phyloP scores from a whole-genome alignment of 129 eudicot species.

The Flaveria sonorensis region DNA sequence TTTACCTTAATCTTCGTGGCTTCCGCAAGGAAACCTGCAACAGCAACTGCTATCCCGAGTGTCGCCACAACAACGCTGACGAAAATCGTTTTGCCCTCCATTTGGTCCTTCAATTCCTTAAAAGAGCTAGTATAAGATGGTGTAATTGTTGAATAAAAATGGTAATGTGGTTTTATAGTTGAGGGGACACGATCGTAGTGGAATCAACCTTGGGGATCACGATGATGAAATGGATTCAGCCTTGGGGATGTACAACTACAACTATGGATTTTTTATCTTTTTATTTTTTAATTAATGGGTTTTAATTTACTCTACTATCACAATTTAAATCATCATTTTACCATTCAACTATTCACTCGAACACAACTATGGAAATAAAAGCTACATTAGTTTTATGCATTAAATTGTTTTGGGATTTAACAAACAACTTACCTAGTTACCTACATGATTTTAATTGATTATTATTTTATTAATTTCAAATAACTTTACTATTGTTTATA shows the following conservation, averaged over 20 bases:
- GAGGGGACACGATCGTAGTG: background rate
- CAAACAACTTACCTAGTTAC: too few relatives aligned
- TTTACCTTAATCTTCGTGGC: slow-evolving; percentile 36
- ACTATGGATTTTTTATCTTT: too few relatives aligned
- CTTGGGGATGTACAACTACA: background rate
- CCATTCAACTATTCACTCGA: too few relatives aligned
- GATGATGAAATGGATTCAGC: background rate
- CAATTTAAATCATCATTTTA: too few relatives aligned
- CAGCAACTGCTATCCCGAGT: slow-evolving; percentile 27
- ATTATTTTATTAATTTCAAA: too few relatives aligned
- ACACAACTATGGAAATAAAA: too few relatives aligned
- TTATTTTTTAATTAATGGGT: too few relatives aligned
- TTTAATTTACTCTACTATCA: too few relatives aligned
- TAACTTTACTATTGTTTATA: too few relatives aligned
- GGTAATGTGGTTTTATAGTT: slow-evolving; percentile 3
- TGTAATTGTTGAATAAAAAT: background rate
- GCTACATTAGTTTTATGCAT: too few relatives aligned
- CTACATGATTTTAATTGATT: too few relatives aligned
- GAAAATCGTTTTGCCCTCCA: slow-evolving; percentile 24
- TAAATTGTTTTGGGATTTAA: too few relatives aligned
- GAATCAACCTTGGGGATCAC: background rate
- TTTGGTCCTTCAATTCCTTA: background rate
- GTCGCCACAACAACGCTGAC: slow-evolving; percentile 2
- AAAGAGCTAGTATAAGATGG: background rate
- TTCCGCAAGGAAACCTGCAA: slow-evolving; percentile 35